Percentiles rank a stretch among this genome's conserved stretches.
phyloP scores from a whole-genome alignment of 2,329 filamentous ascomycete genomes.

The Coniochaeta sp. region DNA sequence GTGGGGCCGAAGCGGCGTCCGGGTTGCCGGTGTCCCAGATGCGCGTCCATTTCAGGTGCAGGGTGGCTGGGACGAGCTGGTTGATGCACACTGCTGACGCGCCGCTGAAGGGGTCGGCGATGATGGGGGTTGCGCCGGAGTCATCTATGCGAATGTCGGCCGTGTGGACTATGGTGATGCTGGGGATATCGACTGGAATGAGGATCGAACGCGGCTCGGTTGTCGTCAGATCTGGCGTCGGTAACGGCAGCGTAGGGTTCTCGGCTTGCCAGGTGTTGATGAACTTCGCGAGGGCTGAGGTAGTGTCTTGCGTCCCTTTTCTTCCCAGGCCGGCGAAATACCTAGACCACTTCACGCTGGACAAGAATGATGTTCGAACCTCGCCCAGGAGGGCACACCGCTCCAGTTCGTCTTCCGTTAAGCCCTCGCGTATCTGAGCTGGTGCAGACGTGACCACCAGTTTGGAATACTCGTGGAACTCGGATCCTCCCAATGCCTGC shows the following conservation, averaged over 20 bases:
- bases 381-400: conserved; percentile 46
- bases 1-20: conserved; percentile 16
- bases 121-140: conserved; percentile 17
- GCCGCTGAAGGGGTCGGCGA: conserved; percentile 19
- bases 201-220: conserved; percentile 57
- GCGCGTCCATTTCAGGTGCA: conserved; percentile 57
- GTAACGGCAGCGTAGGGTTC: conserved; percentile 24
- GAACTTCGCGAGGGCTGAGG: conserved; percentile 23
- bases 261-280: conserved; percentile 29
- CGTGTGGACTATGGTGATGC: conserved; percentile 75
- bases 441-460: conserved; percentile 38
- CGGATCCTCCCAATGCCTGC: conserved; percentile 29
- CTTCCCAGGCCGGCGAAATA: conserved; percentile 43
- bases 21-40: conserved; percentile 47
- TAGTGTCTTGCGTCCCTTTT: conserved; percentile 9
- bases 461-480: conserved; percentile 37
- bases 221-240: conserved; percentile 21
- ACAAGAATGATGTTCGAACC: conserved; percentile 41
- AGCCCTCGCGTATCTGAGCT: conserved; percentile 31
- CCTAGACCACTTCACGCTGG: conserved; percentile 37
- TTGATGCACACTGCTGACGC: conserved; percentile 49
- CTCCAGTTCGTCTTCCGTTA: conserved; percentile 49
- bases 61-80: conserved; percentile 55
- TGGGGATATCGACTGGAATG: conserved; percentile 86
- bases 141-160: conserved; percentile 55